Conservation (phyloP, 306 rosid genomes). For the Rosa multiflora region DNA sequence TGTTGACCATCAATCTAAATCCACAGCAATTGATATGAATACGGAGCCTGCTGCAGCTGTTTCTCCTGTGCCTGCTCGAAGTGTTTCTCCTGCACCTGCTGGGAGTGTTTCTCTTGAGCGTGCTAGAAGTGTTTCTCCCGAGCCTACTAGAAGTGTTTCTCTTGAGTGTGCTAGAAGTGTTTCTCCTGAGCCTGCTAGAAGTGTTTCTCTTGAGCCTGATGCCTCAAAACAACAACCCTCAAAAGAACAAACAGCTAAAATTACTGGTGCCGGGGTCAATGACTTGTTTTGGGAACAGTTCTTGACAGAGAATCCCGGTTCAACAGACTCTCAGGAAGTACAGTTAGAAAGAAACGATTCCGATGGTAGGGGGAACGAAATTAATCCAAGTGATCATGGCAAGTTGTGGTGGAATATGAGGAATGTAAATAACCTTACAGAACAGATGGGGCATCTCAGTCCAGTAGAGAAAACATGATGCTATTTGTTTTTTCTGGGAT, state of each 20-base stretch:
- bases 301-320: conserved; percentile 85
- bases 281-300: conserved; percentile 81
- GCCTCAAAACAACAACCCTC: conserved; percentile 39
- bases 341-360: conserved; percentile 57
- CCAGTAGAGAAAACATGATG: conserved; percentile 47
- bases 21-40: conserved; percentile 61
- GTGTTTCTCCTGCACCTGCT: background rate
- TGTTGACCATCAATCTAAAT: conserved; percentile 44
- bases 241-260: conserved; percentile 34
- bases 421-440: conserved; percentile 63
- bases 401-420: conserved; percentile 62
- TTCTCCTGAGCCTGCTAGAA: background rate
- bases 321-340: conserved; percentile 59
- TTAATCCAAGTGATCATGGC: conserved; percentile 38
- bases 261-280: conserved; percentile 46
- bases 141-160: conserved; percentile 40
- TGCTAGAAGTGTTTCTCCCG: conserved; percentile 14
- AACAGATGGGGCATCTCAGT: conserved; percentile 74
- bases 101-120: conserved; percentile 24
- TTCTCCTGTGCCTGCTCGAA: conserved; percentile 22
- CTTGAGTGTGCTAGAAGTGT: conserved; percentile 17
- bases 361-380: conserved; percentile 48
- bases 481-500: conserved; percentile 27
- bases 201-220: background rate
- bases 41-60: conserved; percentile 46